Evolutionary conservation across 352 stramenopile species (phyloP).

Genomic region (Globisporangium megalacanthum): DNA sequence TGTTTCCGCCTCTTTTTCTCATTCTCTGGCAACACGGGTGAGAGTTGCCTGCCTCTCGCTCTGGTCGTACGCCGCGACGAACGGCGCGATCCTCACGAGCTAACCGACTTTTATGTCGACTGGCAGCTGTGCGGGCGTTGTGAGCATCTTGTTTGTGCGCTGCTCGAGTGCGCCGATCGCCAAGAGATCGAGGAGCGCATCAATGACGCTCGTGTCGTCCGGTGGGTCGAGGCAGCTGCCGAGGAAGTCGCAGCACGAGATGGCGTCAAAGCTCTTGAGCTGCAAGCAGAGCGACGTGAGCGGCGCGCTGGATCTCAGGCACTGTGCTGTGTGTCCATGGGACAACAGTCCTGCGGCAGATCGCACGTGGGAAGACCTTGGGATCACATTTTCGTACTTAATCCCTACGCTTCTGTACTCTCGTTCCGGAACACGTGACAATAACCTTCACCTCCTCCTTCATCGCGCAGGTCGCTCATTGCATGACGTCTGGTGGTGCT

Average conservation of each 20-base stretch:
- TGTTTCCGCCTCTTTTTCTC: too few species aligned
- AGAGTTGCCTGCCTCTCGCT: too few species aligned
- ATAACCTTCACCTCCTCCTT: too few species aligned
- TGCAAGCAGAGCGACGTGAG: constrained; percentile 95
- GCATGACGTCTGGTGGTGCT: too few species aligned
- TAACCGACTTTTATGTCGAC: constrained; percentile 97
- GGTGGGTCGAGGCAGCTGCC: constrained; percentile 91
- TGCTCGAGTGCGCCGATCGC: constrained; percentile 87
- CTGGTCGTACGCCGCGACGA: too few species aligned
- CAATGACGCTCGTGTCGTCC: constrained; percentile 74
- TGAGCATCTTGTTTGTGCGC: constrained; percentile 71
- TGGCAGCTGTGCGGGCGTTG: constrained; percentile 93
- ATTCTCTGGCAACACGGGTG: too few species aligned
- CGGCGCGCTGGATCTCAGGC: constrained; percentile 95
- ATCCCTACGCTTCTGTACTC: too few species aligned
- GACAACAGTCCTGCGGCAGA: constrained; percentile 64
- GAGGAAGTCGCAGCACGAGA: constrained; percentile 83
- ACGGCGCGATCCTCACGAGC: too few species aligned
- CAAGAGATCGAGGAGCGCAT: constrained; percentile 88
- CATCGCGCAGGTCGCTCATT: too few species aligned
- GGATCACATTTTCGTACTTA: too few species aligned
- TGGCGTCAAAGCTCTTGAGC: constrained; percentile 86
- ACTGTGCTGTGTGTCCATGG: constrained; percentile 80
- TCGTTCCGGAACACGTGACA: too few species aligned
- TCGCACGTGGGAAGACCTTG: constrained; percentile 81